Evolutionary conservation across 2,329 filamentous ascomycete genomes (phyloP), one percentile per base, ranked within the genome.

Genomic region (Neofusicoccum sp.): DNA sequence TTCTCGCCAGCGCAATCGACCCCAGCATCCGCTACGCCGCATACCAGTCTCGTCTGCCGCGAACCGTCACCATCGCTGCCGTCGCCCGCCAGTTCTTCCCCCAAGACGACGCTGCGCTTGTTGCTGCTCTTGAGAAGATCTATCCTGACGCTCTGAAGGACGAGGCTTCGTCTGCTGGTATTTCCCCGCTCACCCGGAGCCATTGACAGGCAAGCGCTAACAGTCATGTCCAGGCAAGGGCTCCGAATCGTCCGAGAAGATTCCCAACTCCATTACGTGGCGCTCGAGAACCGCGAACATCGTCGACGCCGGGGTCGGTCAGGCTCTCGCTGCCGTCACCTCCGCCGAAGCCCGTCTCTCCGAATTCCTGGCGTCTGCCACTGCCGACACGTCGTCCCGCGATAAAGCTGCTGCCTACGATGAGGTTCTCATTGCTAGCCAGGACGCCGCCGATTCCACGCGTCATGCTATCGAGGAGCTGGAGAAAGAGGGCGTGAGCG

Each of bases 381-480:
- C 70, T 11, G 73, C 76, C 12, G 76, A 77, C 3, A 74, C 76
- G 0, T 70, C 79, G 2, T 59, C 82, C 79, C 56, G 86, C 81
- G 90, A 95, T 63, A 86, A 88, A 69, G 91, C 93, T 9, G 89
- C 88, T 7, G 91, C 91, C 6, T 99, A 98, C 73, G 95, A 99
- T 68, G 90, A 89, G 64, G 88, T 98, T 58, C 85, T 99, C 28
- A 91, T 89, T 66, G 87, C 92, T 24, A 95, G 91, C 66, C 95
- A 98, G 75, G 93, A 99, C 72, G 91, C 91, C 3, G 91, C 93
- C 20, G 95, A 99, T 76, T 91, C 92, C 4, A 95, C 93, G 0
- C 96, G 96, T 75, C 87, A 89, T 67, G 92, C 92, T 9, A 96
- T 97, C 62, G 93, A 98, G 65, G 95, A 98, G 73, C 80, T 97